Evolutionary conservation across 148 eudicot species (phyloP).

Genomic region (Nepenthes mirabilis): DNA sequence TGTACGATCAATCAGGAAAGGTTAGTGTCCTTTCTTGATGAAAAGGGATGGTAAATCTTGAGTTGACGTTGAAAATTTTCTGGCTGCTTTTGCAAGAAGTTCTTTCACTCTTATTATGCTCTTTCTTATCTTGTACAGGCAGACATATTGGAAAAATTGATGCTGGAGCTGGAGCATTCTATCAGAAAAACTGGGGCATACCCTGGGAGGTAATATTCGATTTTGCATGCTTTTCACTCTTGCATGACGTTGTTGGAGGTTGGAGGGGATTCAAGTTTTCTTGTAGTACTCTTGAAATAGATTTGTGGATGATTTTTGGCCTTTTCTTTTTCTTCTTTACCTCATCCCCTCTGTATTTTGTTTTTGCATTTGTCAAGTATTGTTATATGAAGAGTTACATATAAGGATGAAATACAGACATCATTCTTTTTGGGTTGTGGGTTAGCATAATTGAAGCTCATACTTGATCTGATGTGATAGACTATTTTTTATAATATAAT

Average conservation of each 20-base stretch:
- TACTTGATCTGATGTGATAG: too few species aligned
- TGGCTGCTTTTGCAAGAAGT: too few species aligned
- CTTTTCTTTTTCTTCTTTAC: too few species aligned
- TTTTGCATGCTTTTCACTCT: background rate
- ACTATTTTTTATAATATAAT: too few species aligned
- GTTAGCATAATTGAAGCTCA: too few species aligned
- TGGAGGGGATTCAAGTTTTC: too few species aligned
- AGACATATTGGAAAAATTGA: slow-evolving; percentile 61
- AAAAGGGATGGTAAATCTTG: background rate
- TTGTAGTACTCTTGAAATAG: too few species aligned
- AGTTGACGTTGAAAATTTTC: background rate
- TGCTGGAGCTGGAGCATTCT: slow-evolving; percentile 65
- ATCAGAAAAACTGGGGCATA: slow-evolving; percentile 56
- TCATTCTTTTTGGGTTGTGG: too few species aligned
- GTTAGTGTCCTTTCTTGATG: slow-evolving; percentile 20
- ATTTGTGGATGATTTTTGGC: too few species aligned
- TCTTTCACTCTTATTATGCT: background rate
- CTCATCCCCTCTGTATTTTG: background rate
- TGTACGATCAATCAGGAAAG: slow-evolving; percentile 95
- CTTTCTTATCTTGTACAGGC: slow-evolving; percentile 39
- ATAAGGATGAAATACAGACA: too few species aligned
- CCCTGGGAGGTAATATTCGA: slow-evolving; percentile 59
- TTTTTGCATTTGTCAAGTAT: background rate
- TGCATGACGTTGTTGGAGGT: background rate
- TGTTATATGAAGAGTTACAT: too few species aligned